phyloP scores from a whole-genome alignment of 1,284 basidiomycete genomes.

The Apiotrichum brassicae region DNA sequence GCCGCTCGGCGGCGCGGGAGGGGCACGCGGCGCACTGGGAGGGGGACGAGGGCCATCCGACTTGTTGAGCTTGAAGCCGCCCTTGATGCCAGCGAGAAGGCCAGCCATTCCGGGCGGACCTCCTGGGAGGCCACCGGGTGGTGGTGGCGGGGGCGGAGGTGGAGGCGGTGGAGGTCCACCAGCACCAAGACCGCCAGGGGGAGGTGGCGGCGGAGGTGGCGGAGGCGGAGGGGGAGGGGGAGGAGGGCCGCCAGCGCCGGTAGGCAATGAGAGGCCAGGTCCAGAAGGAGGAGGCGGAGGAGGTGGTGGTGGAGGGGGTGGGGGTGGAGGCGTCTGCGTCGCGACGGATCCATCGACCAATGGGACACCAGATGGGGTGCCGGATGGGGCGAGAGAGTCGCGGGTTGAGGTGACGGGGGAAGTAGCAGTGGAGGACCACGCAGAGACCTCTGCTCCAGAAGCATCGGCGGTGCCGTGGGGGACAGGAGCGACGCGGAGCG shows the following conservation, averaged over 20 bases:
- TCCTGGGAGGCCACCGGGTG: constrained; percentile 28
- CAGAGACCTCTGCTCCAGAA: too few relatives aligned
- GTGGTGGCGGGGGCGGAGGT: constrained; percentile 40
- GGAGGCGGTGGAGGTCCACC: constrained; percentile 17
- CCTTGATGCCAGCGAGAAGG: constrained; percentile 41
- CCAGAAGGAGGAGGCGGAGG: constrained; percentile 21
- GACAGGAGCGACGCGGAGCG: too few relatives aligned
- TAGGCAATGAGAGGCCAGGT: too few relatives aligned
- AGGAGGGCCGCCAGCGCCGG: too few relatives aligned
- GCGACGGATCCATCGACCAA: too few relatives aligned
- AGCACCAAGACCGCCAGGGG: constrained; percentile 7
- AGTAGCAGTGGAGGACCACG: neutral
- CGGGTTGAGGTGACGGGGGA: constrained; percentile 1
- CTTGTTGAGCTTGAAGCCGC: constrained; percentile 35
- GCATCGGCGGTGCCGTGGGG: neutral
- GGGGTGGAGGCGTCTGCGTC: constrained; percentile 11
- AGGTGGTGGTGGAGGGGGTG: constrained; percentile 19
- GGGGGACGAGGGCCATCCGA: constrained; percentile 6
- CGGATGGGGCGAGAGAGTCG: too few relatives aligned
- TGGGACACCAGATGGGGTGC: too few relatives aligned
- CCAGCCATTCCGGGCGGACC: constrained; percentile 34
- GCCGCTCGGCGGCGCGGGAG: constrained; percentile 12
- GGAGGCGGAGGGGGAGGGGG: constrained; percentile 9
- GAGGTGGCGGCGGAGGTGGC: constrained; percentile 28
- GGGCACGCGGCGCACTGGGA: constrained; percentile 9